phyloP scores from a whole-genome alignment of 2,329 filamentous ascomycete genomes.

The Colletotrichum filicis region DNA sequence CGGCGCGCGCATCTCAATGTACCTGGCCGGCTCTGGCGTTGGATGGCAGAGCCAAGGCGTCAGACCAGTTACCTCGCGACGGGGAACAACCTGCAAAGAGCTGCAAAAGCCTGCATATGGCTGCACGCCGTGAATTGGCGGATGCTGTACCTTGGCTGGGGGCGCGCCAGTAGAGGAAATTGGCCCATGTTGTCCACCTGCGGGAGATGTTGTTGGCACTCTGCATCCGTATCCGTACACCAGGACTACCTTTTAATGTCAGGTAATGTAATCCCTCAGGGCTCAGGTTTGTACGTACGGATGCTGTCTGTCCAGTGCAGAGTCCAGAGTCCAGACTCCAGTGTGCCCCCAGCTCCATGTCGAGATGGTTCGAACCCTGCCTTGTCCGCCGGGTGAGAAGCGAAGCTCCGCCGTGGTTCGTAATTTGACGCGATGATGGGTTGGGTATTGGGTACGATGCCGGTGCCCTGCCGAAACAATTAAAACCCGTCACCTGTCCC shows the following conservation, averaged over 20 bases:
- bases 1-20: slow-evolving; percentile 17
- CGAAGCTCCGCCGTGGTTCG: slow-evolving; percentile 24
- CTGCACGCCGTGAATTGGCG: not conserved
- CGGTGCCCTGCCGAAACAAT: slow-evolving; percentile 33
- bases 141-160: not conserved
- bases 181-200: slow-evolving; percentile 1
- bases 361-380: not conserved
- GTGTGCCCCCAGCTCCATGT: not conserved
- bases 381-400: slow-evolving; percentile 12
- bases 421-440: slow-evolving; percentile 30
- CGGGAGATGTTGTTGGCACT: not conserved
- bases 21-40: not conserved
- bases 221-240: not conserved
- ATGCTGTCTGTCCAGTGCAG: not conserved
- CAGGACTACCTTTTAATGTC: too few species aligned
- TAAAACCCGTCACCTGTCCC: slow-evolving; percentile 34
- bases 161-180: not conserved
- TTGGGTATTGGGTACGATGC: slow-evolving; percentile 25
- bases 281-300: not conserved
- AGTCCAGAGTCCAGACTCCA: not conserved
- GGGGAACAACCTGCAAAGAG: slow-evolving; percentile 1
- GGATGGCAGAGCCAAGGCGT: not conserved
- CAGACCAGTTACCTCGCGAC: not conserved
- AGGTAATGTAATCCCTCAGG: too few species aligned
- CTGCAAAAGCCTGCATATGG: not conserved